A percentile compares a stretch with the other conserved stretches of the same genome.
phyloP scores from a whole-genome alignment of 306 rosid species.

The Quercus ilex region DNA sequence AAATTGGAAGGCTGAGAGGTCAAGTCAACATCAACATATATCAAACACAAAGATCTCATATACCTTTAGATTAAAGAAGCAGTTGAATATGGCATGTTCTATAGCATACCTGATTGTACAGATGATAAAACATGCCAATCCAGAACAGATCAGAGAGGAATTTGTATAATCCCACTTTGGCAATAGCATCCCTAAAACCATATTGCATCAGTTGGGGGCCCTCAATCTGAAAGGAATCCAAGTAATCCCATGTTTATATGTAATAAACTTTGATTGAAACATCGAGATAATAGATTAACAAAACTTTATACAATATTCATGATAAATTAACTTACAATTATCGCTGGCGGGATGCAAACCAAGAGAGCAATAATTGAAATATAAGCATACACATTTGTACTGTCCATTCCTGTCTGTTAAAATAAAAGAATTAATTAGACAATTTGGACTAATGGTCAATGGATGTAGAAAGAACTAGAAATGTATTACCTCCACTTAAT shows the following conservation, averaged over 20 bases:
- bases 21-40: not conserved
- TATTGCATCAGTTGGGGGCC: conserved; percentile 64
- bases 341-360: conserved; percentile 69
- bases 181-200: conserved; percentile 66
- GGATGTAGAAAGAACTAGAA: not conserved
- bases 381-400: conserved; percentile 72
- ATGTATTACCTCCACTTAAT: not conserved
- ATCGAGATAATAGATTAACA: not conserved
- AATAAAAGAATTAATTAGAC: not conserved
- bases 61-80: not conserved
- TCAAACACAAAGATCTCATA: not conserved
- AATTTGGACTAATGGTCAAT: not conserved
- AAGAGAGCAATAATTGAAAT: conserved; percentile 73
- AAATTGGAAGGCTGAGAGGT: not conserved
- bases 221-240: conserved; percentile 56
- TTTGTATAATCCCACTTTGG: conserved; percentile 61
- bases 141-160: conserved; percentile 69
- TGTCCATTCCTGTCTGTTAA: conserved; percentile 73
- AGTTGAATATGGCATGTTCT: not conserved
- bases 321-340: conserved; percentile 39
- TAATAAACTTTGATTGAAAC: not conserved
- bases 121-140: conserved; percentile 76
- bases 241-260: not conserved
- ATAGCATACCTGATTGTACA: conserved; percentile 62
- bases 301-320: not conserved